Evolutionary conservation across 345 rosid species (phyloP).

Genomic region (Brassica carinata): DNA sequence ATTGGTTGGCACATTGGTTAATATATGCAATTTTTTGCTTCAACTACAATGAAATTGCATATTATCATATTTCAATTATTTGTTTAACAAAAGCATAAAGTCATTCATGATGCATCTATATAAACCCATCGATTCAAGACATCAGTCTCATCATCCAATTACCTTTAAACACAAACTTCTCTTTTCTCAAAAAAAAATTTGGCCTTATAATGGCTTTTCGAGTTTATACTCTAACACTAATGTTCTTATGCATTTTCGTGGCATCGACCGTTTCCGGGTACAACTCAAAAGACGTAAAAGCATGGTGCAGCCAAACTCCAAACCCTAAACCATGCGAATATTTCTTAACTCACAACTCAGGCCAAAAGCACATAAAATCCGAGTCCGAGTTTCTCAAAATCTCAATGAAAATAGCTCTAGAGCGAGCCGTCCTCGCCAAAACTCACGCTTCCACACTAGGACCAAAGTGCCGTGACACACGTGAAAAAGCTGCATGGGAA

Average conservation of each 20-base stretch:
- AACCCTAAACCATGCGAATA: slow-evolving; percentile 70
- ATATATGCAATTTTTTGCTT: not conserved
- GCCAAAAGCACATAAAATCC: slow-evolving; percentile 31
- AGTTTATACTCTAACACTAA: slow-evolving; percentile 31
- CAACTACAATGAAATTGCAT: slow-evolving; percentile 10
- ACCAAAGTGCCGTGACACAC: slow-evolving; percentile 53
- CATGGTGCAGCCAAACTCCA: slow-evolving; percentile 70
- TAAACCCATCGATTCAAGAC: slow-evolving; percentile 21
- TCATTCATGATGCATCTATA: slow-evolving; percentile 27
- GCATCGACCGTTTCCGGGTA: slow-evolving; percentile 38
- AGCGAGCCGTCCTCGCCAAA: slow-evolving; percentile 55
- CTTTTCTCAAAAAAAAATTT: slow-evolving; percentile 16
- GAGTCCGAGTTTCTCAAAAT: slow-evolving; percentile 52
- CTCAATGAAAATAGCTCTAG: slow-evolving; percentile 56
- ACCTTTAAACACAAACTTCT: slow-evolving; percentile 28
- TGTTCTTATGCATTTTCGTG: slow-evolving; percentile 38
- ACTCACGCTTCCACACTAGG: slow-evolving; percentile 48
- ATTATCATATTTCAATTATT: not conserved
- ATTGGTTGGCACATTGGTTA: slow-evolving; percentile 22
- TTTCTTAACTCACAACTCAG: slow-evolving; percentile 46
- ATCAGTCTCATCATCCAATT: slow-evolving; percentile 20
- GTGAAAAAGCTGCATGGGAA: slow-evolving; percentile 69
- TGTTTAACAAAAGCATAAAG: not conserved
- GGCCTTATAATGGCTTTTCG: slow-evolving; percentile 48
- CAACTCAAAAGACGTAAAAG: slow-evolving; percentile 35